Percentiles rank a stretch among this genome's conserved stretches.
Evolutionary conservation across 768 basidiomycete species (phyloP).

Genomic region (Agaricus subrufescens): DNA sequence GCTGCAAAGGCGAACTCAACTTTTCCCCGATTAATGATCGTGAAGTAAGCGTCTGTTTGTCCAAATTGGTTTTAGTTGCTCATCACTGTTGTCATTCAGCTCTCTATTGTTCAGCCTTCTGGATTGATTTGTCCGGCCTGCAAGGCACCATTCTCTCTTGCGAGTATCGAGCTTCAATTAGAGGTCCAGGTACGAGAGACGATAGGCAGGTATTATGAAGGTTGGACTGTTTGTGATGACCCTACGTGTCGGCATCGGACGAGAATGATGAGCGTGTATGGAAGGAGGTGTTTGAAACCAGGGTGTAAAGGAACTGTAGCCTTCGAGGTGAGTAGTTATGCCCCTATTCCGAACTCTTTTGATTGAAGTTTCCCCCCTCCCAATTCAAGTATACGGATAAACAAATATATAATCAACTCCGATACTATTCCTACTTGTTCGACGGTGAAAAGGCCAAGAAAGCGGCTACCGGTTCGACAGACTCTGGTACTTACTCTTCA

Average conservation of each 20-base stretch:
- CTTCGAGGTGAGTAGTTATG: conserved; percentile 57
- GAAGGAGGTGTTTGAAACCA: conserved; percentile 67
- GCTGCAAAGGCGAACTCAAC: conserved; percentile 56
- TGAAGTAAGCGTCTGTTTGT: conserved; percentile 34
- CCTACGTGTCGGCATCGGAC: conserved; percentile 78
- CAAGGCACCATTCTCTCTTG: conserved; percentile 39
- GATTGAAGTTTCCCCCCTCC: conserved; percentile 5
- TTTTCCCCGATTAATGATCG: conserved; percentile 60
- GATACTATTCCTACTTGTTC: conserved; percentile 80
- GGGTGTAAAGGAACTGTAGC: conserved; percentile 68
- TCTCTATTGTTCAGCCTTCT: conserved; percentile 55
- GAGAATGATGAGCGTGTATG: conserved; percentile 93
- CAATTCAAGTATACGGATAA: conserved; percentile 70
- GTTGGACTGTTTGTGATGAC: conserved; percentile 87
- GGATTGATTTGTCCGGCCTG: conserved; percentile 77
- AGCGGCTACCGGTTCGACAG: conserved; percentile 40
- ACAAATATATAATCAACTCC: conserved; percentile 84
- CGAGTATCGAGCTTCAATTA: conserved; percentile 78
- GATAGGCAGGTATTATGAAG: conserved; percentile 82
- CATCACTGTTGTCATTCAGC: conserved; percentile 31
- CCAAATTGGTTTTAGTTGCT: conserved; percentile 1
- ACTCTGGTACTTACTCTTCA: conserved; percentile 28
- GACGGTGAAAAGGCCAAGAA: conserved; percentile 60
- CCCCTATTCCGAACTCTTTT: neutral
- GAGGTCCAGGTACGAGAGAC: conserved; percentile 79